A percentile compares a stretch with the other conserved stretches of the same genome.
phyloP scores from a whole-genome alignment of 1,284 basidiomycete genomes.

The Xanthoconium separans region DNA sequence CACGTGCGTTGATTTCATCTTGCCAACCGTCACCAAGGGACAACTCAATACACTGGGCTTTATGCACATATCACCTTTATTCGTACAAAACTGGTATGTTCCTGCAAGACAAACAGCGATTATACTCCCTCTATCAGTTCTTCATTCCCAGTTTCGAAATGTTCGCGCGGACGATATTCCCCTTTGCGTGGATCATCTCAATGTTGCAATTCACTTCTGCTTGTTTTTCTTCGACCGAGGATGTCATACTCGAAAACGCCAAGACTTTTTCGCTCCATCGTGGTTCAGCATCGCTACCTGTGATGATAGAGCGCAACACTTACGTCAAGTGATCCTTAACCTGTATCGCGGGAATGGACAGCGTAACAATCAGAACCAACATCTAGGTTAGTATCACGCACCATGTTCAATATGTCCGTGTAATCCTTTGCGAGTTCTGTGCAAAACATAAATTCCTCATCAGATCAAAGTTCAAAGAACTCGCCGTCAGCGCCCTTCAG shows the following conservation, averaged over 20 bases:
- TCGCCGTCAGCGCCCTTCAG: conserved; percentile 32
- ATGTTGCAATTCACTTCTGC: conserved; percentile 15
- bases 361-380: neutral
- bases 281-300: conserved; percentile 1
- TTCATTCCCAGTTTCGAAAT: conserved; percentile 19
- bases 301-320: neutral
- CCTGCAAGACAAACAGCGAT: neutral
- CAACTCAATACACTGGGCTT: too few species aligned
- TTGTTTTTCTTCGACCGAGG: conserved; percentile 20
- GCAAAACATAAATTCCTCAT: conserved; percentile 4
- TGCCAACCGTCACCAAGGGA: too few species aligned
- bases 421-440: conserved; percentile 24
- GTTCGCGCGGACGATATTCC: conserved; percentile 22
- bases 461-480: neutral
- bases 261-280: conserved; percentile 19
- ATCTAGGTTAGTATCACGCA: conserved; percentile 11
- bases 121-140: conserved; percentile 6
- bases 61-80: too few species aligned
- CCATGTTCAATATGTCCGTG: conserved; percentile 24
- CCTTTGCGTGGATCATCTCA: conserved; percentile 17
- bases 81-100: neutral
- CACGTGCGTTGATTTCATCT: conserved; percentile 33
- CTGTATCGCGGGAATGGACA: conserved; percentile 10
- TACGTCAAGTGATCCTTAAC: conserved; percentile 33
- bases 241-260: conserved; percentile 18